These are phyloP conservation scores for Domatiomyces catenatus DNA, from an alignment of 2,329 filamentous ascomycete species.

Conservation along the genomic window DNA sequence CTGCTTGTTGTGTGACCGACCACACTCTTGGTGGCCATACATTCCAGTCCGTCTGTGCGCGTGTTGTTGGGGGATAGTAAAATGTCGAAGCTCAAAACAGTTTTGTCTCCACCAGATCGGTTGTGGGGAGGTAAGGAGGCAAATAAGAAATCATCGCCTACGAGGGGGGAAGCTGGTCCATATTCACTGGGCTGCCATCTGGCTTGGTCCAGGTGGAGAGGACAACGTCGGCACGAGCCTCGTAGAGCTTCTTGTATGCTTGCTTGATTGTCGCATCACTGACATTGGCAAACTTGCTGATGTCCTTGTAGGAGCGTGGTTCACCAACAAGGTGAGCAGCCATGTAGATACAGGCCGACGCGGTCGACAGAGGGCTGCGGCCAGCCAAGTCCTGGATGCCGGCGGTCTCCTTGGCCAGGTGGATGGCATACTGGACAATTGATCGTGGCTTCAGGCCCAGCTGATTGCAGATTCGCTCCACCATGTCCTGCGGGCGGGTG, in stretches of 20 bases:
- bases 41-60: too few species aligned
- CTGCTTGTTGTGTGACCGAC: too few species aligned
- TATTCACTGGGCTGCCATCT: not conserved
- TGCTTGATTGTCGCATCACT: conserved; percentile 95
- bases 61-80: too few species aligned
- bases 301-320: conserved; percentile 66
- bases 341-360: conserved; percentile 94
- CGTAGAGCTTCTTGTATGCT: conserved; percentile 78
- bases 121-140: too few species aligned
- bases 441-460: conserved; percentile 54
- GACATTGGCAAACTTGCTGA: conserved; percentile 69
- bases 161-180: not conserved
- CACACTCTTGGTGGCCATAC: too few species aligned
- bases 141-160: not conserved
- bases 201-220: not conserved
- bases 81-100: too few species aligned
- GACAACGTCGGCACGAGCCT: not conserved
- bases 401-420: conserved; percentile 62
- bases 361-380: conserved; percentile 82
- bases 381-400: conserved; percentile 70
- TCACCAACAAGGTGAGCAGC: conserved; percentile 74
- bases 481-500: conserved; percentile 69
- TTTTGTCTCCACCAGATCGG: too few species aligned
- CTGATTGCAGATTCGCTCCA: conserved; percentile 75
- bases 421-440: conserved; percentile 57